A percentile compares a stretch with the other conserved stretches of the same genome.
Evolutionary conservation across 495 filamentous ascomycete species (phyloP).

Genomic region (Aspergillus olivimuriae): DNA sequence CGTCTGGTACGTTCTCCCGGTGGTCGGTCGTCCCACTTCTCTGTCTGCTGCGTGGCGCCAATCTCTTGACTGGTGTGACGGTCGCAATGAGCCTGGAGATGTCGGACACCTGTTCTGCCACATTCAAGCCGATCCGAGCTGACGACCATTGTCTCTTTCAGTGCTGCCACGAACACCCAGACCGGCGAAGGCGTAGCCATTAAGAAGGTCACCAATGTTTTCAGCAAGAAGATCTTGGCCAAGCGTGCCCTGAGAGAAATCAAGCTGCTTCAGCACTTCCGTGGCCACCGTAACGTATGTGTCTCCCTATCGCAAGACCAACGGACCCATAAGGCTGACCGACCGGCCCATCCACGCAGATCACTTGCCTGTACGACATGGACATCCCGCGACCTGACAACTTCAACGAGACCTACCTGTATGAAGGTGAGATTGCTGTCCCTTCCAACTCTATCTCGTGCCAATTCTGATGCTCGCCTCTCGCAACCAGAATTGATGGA

Average conservation of each 20-base stretch:
- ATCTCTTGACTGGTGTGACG: neutral
- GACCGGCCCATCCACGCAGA: constrained; percentile 57
- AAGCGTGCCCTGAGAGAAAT: constrained; percentile 97
- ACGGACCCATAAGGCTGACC: constrained; percentile 8
- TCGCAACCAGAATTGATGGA: constrained; percentile 82
- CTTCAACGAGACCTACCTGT: constrained; percentile 98
- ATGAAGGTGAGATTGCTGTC: constrained; percentile 64
- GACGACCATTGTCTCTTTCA: constrained; percentile 25
- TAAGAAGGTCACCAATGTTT: constrained; percentile 99
- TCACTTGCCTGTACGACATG: constrained; percentile 99
- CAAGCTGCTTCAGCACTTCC: constrained; percentile 96
- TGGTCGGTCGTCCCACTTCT: neutral
- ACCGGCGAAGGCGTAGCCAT: constrained; percentile 96
- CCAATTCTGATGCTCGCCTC: neutral
- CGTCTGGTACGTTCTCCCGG: constrained; percentile 89
- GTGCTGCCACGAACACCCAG: constrained; percentile 86
- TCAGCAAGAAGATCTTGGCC: constrained; percentile 99
- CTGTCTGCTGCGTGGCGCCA: neutral
- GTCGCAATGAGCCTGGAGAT: neutral
- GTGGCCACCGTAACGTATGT: constrained; percentile 74
- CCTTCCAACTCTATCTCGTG: neutral
- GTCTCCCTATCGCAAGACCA: constrained; percentile 4
- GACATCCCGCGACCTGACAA: constrained; percentile 96
- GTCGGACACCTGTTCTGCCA: too few relatives aligned
- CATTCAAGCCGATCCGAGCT: neutral